Base-by-base conservation (phyloP, 2,329 filamentous ascomycete genomes). In the Metarhizium humberi region DNA sequence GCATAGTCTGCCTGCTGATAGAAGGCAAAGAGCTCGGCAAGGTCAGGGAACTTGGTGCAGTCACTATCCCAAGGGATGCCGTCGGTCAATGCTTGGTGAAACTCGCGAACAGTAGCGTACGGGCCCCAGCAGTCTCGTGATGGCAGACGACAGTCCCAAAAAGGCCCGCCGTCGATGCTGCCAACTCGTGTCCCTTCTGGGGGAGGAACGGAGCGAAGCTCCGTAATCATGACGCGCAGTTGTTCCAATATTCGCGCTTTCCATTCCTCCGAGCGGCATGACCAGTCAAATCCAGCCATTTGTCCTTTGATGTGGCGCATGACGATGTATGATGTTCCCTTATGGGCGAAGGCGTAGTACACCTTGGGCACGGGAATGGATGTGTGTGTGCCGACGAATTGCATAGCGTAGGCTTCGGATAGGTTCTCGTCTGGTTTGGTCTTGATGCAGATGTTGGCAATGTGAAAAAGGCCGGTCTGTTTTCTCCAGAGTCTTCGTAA, bases 71-170 rank as follows among this genome's bases (percentile, higher is more conserved):
- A 25, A 25, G 25, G 25, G 1, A 25, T 25, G 25, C 25, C 25
- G 25, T 25, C 25, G 25, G 25, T 25, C 25, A 25, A 25, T 25
- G 25, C 36, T 40, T 14, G 4, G 14, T 40, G 36, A 14, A 40
- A 40, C 10, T 40, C 36, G 0, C 0, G 1, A 14, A 40, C 14
- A 1, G 36, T 40, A 1, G 0, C 10, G 2, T 11, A 40, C 36
- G 36, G 36, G 6, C 36, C 36, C 36, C 36, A 40, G 36, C 3
- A 40, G 36, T 14, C 14, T 1, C 10, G 36, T 14, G 10, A 10
- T 11, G 36, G 36, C 14, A 40, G 36, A 10, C 36, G 10, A 14
- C 36, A 10, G 14, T 40, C 36, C 10, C 14, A 40, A 1, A 40
- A 11, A 1, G 36, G 36, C 10, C 36, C 36, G 2, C 36, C 36